Base-by-base conservation (phyloP, 2,329 filamentous ascomycete genomes). In the Fusarium falciforme region DNA sequence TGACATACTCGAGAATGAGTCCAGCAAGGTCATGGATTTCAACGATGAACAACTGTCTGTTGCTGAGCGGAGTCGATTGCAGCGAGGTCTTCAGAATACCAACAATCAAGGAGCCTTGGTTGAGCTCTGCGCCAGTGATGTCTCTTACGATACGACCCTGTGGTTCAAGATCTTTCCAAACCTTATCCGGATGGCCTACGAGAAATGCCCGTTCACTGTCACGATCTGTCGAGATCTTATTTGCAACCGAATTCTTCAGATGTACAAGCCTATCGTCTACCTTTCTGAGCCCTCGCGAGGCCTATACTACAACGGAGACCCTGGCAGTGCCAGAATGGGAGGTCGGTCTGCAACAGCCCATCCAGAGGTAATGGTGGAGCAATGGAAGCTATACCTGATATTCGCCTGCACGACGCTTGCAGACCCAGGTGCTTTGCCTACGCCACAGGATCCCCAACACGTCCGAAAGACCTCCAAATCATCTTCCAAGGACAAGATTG, bases 141-240 rank as follows among this genome's bases (percentile, higher is more conserved):
- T 96, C 29, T 94, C 95, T 1, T 98, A 98, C 78, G 96, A 99
- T 80, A 93, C 94, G 4, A 97, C 95, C 0, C 85, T 99, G 14
- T 99, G 96, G 96, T 97, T 96, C 84, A 99, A 98, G 80, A 93
- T 98, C 20, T 99, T 99, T 78, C 97, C 96, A 5, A 98, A 98
- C 78, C 88, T 99, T 35, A 93, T 99, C 66, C 91, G 94, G 12
- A 93, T 97, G 75, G 94, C 95, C 67, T 97, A 94, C 79, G 94
- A 98, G 75, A 93, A 93, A 68, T 99, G 96, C 77, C 94, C 94
- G 0, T 95, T 97, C 77, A 95, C 96, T 3, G 94, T 98, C 36
- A 95, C 94, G 0, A 90, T 98, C 57, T 95, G 94, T 29, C 90
- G 97, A 68, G 96, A 98, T 79, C 90, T 98, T 67, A 93, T 99